phyloP scores from a whole-genome alignment of 495 filamentous ascomycete genomes.

The Daldinia concentrica region DNA sequence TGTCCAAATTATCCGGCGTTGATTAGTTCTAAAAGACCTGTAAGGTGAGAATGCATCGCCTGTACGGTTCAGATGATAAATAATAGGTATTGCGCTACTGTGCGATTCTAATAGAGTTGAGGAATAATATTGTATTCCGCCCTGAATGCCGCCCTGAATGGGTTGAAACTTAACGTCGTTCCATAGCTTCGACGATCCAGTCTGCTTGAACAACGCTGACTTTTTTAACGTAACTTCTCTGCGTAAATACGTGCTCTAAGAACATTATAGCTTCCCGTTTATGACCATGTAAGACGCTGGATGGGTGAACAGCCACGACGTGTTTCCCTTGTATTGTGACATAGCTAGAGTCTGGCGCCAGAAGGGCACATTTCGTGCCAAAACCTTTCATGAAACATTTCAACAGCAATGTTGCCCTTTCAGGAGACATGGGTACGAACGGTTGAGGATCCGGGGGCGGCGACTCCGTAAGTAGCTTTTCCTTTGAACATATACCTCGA shows the following conservation, averaged over 20 bases:
- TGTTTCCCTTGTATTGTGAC: slow-evolving; percentile 85
- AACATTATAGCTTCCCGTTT: slow-evolving; percentile 96
- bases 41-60: no score
- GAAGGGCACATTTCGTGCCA: slow-evolving; percentile 79
- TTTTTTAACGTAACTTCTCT: slow-evolving; percentile 86
- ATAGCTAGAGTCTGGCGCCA: slow-evolving; percentile 87
- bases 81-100: no score
- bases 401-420: slow-evolving; percentile 67
- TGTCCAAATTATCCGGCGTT: no score
- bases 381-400: slow-evolving; percentile 87
- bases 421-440: slow-evolving; percentile 59
- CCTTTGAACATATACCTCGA: slow-evolving; percentile 65
- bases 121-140: no score
- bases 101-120: no score
- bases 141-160: no score
- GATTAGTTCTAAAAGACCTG: no score
- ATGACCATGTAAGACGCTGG: slow-evolving; percentile 82
- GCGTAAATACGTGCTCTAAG: slow-evolving; percentile 94
- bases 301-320: slow-evolving; percentile 87
- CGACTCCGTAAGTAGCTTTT: slow-evolving; percentile 55
- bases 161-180: no score
- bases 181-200: slow-evolving; percentile 80
- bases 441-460: slow-evolving; percentile 59
- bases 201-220: slow-evolving; percentile 87
- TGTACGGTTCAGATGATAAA: no score